Base-by-base conservation (phyloP, 306 rosid species). In the Quercus glauca region DNA sequence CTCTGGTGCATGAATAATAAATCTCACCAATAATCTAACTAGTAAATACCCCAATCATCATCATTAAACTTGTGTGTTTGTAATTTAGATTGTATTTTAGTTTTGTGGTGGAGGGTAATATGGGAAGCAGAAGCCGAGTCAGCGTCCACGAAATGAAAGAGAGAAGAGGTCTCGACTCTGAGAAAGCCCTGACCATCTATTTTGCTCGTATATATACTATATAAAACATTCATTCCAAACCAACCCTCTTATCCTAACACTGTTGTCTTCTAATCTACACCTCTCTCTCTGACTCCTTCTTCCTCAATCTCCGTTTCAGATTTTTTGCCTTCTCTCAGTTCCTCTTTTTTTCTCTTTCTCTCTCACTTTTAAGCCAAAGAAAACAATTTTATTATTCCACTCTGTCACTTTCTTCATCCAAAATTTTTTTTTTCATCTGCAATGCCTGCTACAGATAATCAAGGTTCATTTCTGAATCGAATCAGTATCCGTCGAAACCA, bases 401-500 rank as follows among this genome's bases (percentile, higher is more conserved):
- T 61, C 10, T 49, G 26, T 49, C 5, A 13, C 70, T 28, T 15
- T 29, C 51, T 45, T 55, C 5, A 9, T n/a, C 1, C 5, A 52
- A 11, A 18, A 45, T 35, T 41, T 19, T 23, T n/a, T 70, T 55
- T 53, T 15, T n/a, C 25, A 10, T 12, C n/a, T 35, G 88, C 64
- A 79, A 95, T 95, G 99, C 90, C 90, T 20, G 91, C 97, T 0
- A 89, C 98, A 13, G 97, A 92, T 0, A 81, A 91, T 65, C 99
- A 90, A 63, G 88, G 93, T 25, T 93, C 99, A 0, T 96, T 96
- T 55, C 88, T 96, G 81, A 93, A 95, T 56, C 87, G 99, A 28
- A 93, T 96, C 75, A 93, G 99, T 79, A 91, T 93, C 69, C 91
- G 99, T 2, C 73, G 98, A 56, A 96, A 96, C 83, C 99, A 96